phyloP scores from a whole-genome alignment of 1,284 basidiomycete genomes.

The Ganoderma leucocontextum region DNA sequence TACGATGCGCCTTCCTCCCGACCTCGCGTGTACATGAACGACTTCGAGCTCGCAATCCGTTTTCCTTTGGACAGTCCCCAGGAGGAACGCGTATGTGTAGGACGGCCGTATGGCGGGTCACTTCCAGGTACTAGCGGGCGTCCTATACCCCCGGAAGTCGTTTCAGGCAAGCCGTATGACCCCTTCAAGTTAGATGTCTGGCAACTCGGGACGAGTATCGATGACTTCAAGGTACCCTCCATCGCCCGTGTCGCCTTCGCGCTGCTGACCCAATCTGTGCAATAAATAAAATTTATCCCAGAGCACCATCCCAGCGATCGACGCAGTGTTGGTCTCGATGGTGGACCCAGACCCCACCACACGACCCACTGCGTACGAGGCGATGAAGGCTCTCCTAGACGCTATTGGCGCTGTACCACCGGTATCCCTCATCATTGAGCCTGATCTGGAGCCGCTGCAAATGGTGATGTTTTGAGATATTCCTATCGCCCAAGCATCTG shows the following conservation, averaged over 20 bases:
- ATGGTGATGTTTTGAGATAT: neutral
- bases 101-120: slow-evolving; percentile 7
- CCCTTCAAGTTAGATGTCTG: slow-evolving; percentile 25
- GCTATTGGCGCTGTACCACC: neutral
- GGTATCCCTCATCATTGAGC: neutral
- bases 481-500: neutral
- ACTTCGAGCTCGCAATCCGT: slow-evolving; percentile 22
- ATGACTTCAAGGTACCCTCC: slow-evolving; percentile 15
- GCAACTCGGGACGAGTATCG: slow-evolving; percentile 16
- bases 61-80: slow-evolving; percentile 20
- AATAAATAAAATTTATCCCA: neutral
- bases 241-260: neutral
- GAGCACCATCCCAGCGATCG: slow-evolving; percentile 13
- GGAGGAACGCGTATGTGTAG: slow-evolving; percentile 21
- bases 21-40: slow-evolving; percentile 24
- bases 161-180: slow-evolving; percentile 30
- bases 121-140: slow-evolving; percentile 18
- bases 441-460: neutral
- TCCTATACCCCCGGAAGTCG: slow-evolving; percentile 30
- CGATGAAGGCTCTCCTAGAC: neutral
- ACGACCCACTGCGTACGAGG: slow-evolving; percentile 1
- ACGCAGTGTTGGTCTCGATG: slow-evolving; percentile 4
- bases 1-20: slow-evolving; percentile 1
- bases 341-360: neutral
- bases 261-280: neutral